Conservation (phyloP, 306 rosid species). For the Pyrus pyrifolia region DNA sequence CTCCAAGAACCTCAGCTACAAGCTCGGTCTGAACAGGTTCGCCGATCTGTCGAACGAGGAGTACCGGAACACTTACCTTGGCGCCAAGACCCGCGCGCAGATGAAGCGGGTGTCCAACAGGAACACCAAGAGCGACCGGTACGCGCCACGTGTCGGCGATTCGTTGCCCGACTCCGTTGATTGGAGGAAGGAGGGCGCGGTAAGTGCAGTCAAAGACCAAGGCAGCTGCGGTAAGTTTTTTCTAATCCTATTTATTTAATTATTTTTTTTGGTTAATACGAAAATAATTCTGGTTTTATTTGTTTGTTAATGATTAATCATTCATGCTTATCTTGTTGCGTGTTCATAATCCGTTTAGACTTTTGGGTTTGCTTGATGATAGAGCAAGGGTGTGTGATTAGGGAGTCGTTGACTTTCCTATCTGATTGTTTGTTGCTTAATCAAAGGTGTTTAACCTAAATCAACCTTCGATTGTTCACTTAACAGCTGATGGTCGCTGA, state of each 20-base stretch:
- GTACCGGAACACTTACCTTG: slow-evolving; percentile 61
- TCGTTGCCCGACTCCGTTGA: slow-evolving; percentile 61
- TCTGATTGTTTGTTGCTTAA: neutral
- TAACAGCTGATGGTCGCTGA: neutral
- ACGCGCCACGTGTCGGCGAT: slow-evolving; percentile 64
- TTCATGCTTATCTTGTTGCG: neutral
- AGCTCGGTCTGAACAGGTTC: slow-evolving; percentile 71
- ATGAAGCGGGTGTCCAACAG: slow-evolving; percentile 28
- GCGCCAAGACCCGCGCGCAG: slow-evolving; percentile 26
- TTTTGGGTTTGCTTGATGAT: slow-evolving; percentile 2
- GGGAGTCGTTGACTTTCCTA: neutral
- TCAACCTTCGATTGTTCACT: neutral
- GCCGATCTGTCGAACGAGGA: slow-evolving; percentile 91
- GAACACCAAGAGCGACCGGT: slow-evolving; percentile 32
- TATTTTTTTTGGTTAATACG: neutral
- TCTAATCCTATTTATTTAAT: neutral
- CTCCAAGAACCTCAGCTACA: slow-evolving; percentile 37
- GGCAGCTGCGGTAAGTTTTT: slow-evolving; percentile 70
- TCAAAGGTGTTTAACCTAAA: neutral
- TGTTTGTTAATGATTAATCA: neutral
- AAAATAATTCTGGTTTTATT: neutral
- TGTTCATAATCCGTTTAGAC: neutral
- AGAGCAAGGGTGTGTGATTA: neutral
- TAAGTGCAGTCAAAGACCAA: slow-evolving; percentile 66
- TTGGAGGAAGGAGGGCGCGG: slow-evolving; percentile 92